These are phyloP conservation scores for Baorangia bicolor DNA, from an alignment of 768 basidiomycete genomes.

Conservation along the genomic window DNA sequence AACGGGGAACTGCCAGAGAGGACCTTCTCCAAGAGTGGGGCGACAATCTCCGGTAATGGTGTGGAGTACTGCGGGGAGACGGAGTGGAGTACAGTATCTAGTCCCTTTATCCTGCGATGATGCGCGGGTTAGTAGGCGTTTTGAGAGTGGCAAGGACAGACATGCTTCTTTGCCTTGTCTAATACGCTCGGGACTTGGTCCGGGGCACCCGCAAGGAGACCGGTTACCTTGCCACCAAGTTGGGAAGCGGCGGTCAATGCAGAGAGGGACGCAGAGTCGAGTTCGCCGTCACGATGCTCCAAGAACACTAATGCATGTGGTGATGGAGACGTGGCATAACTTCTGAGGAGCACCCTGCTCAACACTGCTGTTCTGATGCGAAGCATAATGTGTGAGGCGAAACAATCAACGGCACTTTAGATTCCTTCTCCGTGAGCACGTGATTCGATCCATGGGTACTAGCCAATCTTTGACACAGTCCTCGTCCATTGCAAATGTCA, in stretches of 20 bases:
- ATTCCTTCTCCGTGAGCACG: constrained; percentile 11
- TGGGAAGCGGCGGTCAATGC: constrained; percentile 88
- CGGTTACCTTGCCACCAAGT: constrained; percentile 84
- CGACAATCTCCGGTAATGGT: constrained; percentile 71
- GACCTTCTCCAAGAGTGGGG: constrained; percentile 79
- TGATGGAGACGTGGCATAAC: constrained; percentile 57
- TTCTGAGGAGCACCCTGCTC: constrained; percentile 34
- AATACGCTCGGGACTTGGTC: constrained; percentile 65
- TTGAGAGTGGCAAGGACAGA: constrained; percentile 10
- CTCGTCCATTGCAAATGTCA: constrained; percentile 47
- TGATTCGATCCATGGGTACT: constrained; percentile 10
- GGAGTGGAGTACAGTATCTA: constrained; percentile 67
- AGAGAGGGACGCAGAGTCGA: constrained; percentile 84
- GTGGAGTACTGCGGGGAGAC: constrained; percentile 67
- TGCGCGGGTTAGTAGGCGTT: constrained; percentile 3
- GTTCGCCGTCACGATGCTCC: constrained; percentile 78
- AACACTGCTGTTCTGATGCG: constrained; percentile 18
- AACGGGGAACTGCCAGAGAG: constrained; percentile 62
- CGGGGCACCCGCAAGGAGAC: constrained; percentile 67
- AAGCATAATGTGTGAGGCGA: constrained; percentile 12
- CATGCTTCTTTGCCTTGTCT: constrained; percentile 79
- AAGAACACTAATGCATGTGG: constrained; percentile 85
- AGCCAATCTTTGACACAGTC: neutral
- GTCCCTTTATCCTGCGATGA: constrained; percentile 57
- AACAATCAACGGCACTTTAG: neutral